Conservation (phyloP, 2,329 filamentous ascomycete species). For the Neonectria ditissima region DNA sequence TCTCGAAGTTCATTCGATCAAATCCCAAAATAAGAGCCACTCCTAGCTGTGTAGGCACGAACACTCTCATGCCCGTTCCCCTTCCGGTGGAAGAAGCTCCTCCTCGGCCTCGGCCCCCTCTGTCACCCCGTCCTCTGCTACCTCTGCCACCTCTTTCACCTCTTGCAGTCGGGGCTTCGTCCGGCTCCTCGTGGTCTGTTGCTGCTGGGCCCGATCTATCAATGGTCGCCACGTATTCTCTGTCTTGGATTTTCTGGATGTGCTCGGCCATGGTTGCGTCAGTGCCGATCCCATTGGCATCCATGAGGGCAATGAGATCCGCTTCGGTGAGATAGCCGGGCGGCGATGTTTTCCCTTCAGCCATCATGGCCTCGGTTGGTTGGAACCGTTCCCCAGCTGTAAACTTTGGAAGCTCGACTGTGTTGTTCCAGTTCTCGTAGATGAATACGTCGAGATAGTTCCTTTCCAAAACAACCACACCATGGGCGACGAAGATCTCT, state of each 20-base stretch:
- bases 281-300: slow-evolving; percentile 97
- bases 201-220: slow-evolving; percentile 56
- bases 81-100: slow-evolving; percentile 57
- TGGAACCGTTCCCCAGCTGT: slow-evolving; percentile 83
- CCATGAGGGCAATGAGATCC: slow-evolving; percentile 96
- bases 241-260: slow-evolving; percentile 92
- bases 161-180: slow-evolving; percentile 54
- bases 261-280: slow-evolving; percentile 99
- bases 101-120: slow-evolving; percentile 52
- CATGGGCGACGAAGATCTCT: slow-evolving; percentile 84
- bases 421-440: slow-evolving; percentile 97
- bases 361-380: slow-evolving; percentile 88
- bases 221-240: slow-evolving; percentile 82
- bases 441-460: slow-evolving; percentile 97
- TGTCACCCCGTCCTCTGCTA: slow-evolving; percentile 56
- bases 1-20: slow-evolving; percentile 92
- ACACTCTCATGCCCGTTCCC: slow-evolving; percentile 76
- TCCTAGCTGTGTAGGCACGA: slow-evolving; percentile 92
- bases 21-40: slow-evolving; percentile 95
- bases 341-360: slow-evolving; percentile 88
- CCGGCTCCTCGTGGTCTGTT: slow-evolving; percentile 53
- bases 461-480: slow-evolving; percentile 84
- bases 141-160: slow-evolving; percentile 62
- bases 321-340: slow-evolving; percentile 93
- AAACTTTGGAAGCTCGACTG: slow-evolving; percentile 83